phyloP scores from a whole-genome alignment of 495 filamentous ascomycete species.

The Podospora sp. region DNA sequence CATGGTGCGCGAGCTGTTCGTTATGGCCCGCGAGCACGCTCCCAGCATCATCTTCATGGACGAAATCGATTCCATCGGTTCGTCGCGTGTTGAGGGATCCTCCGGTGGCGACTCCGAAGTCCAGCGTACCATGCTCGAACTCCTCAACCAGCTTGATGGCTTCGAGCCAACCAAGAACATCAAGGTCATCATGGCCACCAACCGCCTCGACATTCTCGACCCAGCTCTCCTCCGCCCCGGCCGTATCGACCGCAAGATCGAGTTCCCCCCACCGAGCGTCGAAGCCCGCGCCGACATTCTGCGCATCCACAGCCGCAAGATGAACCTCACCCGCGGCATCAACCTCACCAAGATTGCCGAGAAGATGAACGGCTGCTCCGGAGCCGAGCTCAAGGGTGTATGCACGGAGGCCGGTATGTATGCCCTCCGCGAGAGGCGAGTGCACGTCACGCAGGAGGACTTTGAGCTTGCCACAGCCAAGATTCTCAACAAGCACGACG shows the following conservation, averaged over 20 bases:
- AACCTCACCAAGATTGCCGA: conserved; percentile 98
- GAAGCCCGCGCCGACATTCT: conserved; percentile 98
- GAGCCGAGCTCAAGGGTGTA: conserved; percentile 95
- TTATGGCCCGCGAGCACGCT: conserved; percentile 98
- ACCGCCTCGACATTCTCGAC: conserved; percentile 95
- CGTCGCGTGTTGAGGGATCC: conserved; percentile 91
- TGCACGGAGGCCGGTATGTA: conserved; percentile 99
- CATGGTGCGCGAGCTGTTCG: conserved; percentile 98
- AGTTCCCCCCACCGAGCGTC: conserved; percentile 96
- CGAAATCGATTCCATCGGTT: conserved; percentile 98
- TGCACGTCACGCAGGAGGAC: conserved; percentile 98
- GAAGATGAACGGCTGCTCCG: conserved; percentile 99
- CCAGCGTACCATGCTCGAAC: conserved; percentile 97
- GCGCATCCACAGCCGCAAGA: conserved; percentile 92
- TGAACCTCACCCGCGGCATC: conserved; percentile 98
- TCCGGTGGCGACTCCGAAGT: conserved; percentile 98
- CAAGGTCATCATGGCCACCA: conserved; percentile 99
- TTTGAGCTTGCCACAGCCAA: conserved; percentile 98
- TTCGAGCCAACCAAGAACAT: conserved; percentile 99
- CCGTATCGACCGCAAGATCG: conserved; percentile 98
- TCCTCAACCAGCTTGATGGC: conserved; percentile 97
- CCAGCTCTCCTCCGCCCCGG: conserved; percentile 91
- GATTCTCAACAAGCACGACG: conserved; percentile 99
- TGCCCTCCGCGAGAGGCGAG: conserved; percentile 88
- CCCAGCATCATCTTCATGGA: conserved; percentile 99